Evolutionary conservation across 805 yeast species (phyloP), one percentile per base, ranked within the genome.

Genomic region (Lipomyces orientalis): DNA sequence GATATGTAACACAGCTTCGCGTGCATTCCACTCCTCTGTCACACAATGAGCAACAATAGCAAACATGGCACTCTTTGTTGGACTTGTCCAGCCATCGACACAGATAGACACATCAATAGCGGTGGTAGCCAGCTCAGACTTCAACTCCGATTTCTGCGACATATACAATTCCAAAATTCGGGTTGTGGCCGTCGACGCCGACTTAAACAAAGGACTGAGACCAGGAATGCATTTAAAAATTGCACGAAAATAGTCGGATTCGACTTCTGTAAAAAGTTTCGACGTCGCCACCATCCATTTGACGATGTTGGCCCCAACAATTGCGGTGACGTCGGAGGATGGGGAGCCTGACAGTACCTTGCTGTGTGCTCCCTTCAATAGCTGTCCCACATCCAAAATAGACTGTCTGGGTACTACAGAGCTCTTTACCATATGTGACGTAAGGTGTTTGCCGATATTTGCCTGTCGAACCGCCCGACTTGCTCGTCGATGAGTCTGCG

Each of bases 181-280:
- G 25, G 54, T 51, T 51, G n/a, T 51, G 5, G 25, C 54, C n/a
- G 54, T 51, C 25, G 31, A 51, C 8, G 54, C 54, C n/a, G 54
- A 51, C 6, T 51, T 51, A 5, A 16, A 51, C 54, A 51, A 51
- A 51, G 22, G 54, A 16, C 5, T 19, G 29, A 51, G 54, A 19
- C 54, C 25, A 6, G 54, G 54, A 51, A 51, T 51, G n/a, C 29
- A 16, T 51, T 19, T 51, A 19, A 51, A 51, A 14, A 51, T 51
- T 51, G 54, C 54, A 25, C 54, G 54, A 51, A 51, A 51, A 51
- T 51, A 51, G 54, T 51, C 54, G 54, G 54, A n/a, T 51, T 51
- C 31, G 54, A 51, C 2, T 51, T 51, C 54, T 19, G 54, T 51
- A 51, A 51, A 51, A 16, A 25, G 25, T 16, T 51, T 51, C 54